These are phyloP conservation scores for Priceomyces melissophilus DNA, from an alignment of 805 yeast genomes.

Conservation along the genomic window DNA sequence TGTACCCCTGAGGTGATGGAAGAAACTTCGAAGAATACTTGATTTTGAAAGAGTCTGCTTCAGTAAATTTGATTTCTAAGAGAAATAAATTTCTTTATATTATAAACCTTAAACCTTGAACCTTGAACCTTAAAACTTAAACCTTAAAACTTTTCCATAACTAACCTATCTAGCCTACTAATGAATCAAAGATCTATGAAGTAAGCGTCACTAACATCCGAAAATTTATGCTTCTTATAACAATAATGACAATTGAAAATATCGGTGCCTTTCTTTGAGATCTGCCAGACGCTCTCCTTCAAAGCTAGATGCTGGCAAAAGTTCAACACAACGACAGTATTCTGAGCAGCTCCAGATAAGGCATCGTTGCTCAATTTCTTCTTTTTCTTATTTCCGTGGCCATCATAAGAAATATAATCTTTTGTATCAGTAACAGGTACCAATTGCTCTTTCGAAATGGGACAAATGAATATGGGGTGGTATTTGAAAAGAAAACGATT, in stretches of 20 bases:
- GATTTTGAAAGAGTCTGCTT: too few species aligned
- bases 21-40: too few species aligned
- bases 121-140: too few species aligned
- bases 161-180: background rate
- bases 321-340: conserved; percentile 41
- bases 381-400: conserved; percentile 15
- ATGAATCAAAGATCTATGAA: conserved; percentile 29
- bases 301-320: conserved; percentile 42
- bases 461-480: conserved; percentile 46
- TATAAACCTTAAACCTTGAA: too few species aligned
- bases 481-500: conserved; percentile 36
- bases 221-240: conserved; percentile 39
- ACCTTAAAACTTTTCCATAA: background rate
- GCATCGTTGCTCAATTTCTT: conserved; percentile 6
- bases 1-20: too few species aligned
- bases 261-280: conserved; percentile 37
- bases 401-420: conserved; percentile 7
- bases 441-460: conserved; percentile 42
- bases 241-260: conserved; percentile 44
- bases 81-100: too few species aligned
- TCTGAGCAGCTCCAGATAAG: conserved; percentile 11
- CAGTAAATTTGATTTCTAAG: too few species aligned
- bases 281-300: conserved; percentile 39
- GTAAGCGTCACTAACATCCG: conserved; percentile 38
- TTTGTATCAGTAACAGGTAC: conserved; percentile 27